A percentile compares a stretch with the other conserved stretches of the same genome.
Conservation (phyloP, 2,329 filamentous ascomycete species). For the Didymella segeticola region DNA sequence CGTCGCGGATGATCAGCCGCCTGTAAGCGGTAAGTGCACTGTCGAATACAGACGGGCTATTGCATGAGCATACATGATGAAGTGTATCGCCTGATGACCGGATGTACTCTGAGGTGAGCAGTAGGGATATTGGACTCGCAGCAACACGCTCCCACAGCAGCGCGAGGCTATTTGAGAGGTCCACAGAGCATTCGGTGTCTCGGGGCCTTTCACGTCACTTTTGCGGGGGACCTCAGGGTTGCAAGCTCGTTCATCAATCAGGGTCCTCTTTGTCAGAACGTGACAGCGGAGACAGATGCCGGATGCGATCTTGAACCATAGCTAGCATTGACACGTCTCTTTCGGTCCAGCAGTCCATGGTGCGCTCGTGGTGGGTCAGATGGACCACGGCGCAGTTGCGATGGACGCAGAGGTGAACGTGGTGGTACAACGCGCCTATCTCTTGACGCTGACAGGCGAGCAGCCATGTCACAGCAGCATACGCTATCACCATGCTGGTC, state of each 20-base stretch:
- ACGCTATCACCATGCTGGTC: conserved; percentile 17
- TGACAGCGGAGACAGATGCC: conserved; percentile 31
- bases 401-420: conserved; percentile 38
- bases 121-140: conserved; percentile 5
- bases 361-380: conserved; percentile 29
- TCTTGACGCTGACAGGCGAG: conserved; percentile 18
- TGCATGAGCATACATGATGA: conserved; percentile 45
- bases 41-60: conserved; percentile 20
- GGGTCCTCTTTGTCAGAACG: conserved; percentile 33
- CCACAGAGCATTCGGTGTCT: background rate
- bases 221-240: conserved; percentile 15
- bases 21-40: conserved; percentile 56
- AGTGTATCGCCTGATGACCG: conserved; percentile 18
- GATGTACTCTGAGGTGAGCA: conserved; percentile 14
- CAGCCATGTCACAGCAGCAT: conserved; percentile 39
- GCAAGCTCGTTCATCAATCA: conserved; percentile 27
- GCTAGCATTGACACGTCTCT: conserved; percentile 13
- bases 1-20: conserved; percentile 84
- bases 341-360: conserved; percentile 13
- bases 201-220: conserved; percentile 32
- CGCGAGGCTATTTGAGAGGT: conserved; percentile 26
- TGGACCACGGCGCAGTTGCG: conserved; percentile 29
- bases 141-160: conserved; percentile 2
- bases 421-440: conserved; percentile 42
- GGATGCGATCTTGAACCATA: conserved; percentile 21